Conservation (phyloP, 176 grass and related monocot genomes). For the Saccharum officinarum region DNA sequence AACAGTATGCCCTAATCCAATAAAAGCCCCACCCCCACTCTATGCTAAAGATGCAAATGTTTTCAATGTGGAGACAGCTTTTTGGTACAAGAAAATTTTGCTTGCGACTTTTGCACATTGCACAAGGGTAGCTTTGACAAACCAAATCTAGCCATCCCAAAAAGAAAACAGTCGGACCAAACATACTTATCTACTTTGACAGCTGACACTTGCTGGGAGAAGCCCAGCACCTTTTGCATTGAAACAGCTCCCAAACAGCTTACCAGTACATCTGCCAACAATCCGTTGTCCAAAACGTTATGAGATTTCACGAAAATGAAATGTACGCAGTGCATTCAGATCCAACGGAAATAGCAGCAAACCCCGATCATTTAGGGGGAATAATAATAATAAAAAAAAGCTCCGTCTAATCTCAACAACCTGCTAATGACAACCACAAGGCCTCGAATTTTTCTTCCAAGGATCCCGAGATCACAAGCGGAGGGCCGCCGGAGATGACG, state of each 20-base stretch:
- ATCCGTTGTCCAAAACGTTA: not conserved
- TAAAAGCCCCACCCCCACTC: too few species aligned
- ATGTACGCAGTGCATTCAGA: not conserved
- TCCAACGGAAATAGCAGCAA: not conserved
- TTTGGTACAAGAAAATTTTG: not conserved
- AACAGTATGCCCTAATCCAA: not conserved
- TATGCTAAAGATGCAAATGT: not conserved
- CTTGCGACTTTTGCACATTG: not conserved
- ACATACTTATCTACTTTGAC: constrained; percentile 23
- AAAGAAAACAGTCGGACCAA: not conserved
- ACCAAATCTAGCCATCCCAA: constrained; percentile 5
- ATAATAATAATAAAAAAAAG: not conserved
- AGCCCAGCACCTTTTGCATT: not conserved
- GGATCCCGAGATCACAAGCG: not conserved
- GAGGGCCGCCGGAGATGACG: not conserved
- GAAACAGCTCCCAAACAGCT: too few species aligned
- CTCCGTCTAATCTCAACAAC: not conserved
- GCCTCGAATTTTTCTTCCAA: not conserved
- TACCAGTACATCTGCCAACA: not conserved
- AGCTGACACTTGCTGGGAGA: not conserved
- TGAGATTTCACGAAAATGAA: not conserved
- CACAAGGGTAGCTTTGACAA: not conserved
- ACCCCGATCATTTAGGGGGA: not conserved
- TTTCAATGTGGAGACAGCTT: not conserved
- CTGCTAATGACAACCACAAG: not conserved